Percentiles rank a stretch among this genome's conserved stretches.
Conservation (phyloP, 805 yeast species). For the Nakazawaea wickerhamii region DNA sequence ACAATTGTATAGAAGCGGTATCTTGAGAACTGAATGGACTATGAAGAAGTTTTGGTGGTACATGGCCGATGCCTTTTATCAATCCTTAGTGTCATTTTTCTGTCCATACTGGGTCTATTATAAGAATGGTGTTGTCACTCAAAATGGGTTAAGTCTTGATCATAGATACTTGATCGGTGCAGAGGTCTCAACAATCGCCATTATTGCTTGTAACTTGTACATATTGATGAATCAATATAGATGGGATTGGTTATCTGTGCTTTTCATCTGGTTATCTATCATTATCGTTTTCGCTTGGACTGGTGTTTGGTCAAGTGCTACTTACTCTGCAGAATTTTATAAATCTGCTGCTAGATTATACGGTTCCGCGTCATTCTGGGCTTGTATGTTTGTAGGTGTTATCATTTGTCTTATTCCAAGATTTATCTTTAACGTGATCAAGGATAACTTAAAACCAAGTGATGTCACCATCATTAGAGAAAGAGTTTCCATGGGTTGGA, state of each 20-base stretch:
- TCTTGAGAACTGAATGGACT: conserved; percentile 58
- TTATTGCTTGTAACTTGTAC: conserved; percentile 59
- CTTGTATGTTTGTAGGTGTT: conserved; percentile 50
- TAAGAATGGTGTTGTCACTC: conserved; percentile 35
- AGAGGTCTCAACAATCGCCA: conserved; percentile 53
- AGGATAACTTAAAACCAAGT: conserved; percentile 49
- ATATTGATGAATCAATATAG: conserved; percentile 63
- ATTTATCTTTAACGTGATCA: conserved; percentile 51
- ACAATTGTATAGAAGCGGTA: conserved; percentile 63
- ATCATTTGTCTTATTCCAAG: conserved; percentile 61
- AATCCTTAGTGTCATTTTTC: conserved; percentile 63
- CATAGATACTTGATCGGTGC: conserved; percentile 72
- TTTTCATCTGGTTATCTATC: conserved; percentile 49
- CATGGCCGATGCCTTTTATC: conserved; percentile 67
- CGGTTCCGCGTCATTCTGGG: conserved; percentile 64
- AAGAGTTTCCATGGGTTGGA: conserved; percentile 50
- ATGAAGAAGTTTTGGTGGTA: conserved; percentile 53
- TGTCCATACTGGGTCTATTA: conserved; percentile 57
- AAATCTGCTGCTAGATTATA: conserved; percentile 57
- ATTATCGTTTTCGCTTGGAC: conserved; percentile 68
- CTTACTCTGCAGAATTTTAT: conserved; percentile 53
- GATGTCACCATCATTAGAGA: conserved; percentile 75
- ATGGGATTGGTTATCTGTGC: conserved; percentile 70
- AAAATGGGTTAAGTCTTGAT: conserved; percentile 49
- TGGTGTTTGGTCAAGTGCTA: conserved; percentile 64